phyloP scores from a whole-genome alignment of 805 yeast species.

The Kregervanrija delftensis region DNA sequence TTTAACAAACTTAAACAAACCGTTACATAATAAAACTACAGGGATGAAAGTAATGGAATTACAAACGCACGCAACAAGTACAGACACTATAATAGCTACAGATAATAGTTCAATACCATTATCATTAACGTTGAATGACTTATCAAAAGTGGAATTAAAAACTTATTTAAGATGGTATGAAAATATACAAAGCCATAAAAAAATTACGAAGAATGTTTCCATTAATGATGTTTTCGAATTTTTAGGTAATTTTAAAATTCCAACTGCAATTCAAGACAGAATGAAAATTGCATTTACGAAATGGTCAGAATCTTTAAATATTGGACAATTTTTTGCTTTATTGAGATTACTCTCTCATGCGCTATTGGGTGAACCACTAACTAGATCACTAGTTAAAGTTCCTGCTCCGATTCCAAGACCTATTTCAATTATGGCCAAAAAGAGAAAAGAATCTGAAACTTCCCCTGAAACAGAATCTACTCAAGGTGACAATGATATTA shows the following conservation, averaged over 20 bases:
- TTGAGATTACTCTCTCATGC: conserved; percentile 74
- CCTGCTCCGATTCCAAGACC: conserved; percentile 75
- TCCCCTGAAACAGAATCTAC: conserved; percentile 14
- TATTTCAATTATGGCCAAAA: conserved; percentile 62
- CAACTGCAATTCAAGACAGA: conserved; percentile 39
- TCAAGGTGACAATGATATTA: not conserved
- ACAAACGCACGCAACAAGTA: conserved; percentile 18
- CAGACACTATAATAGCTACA: conserved; percentile 18
- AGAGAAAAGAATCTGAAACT: conserved; percentile 32
- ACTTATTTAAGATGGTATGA: conserved; percentile 94
- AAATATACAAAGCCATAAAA: conserved; percentile 64
- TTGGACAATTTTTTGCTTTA: conserved; percentile 88
- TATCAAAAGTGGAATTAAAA: conserved; percentile 70
- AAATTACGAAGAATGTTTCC: conserved; percentile 53
- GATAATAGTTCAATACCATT: conserved; percentile 47
- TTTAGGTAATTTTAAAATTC: conserved; percentile 66
- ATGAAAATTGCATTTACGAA: conserved; percentile 48
- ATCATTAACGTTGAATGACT: conserved; percentile 57
- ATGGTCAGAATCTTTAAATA: conserved; percentile 57
- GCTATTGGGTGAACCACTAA: conserved; percentile 41
- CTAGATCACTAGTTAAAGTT: conserved; percentile 42
- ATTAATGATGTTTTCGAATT: conserved; percentile 76
- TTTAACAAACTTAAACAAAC: not conserved
- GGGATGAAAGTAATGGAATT: conserved; percentile 1
- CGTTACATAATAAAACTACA: not conserved